Base-by-base conservation (phyloP, 352 stramenopile genomes). In the Phytophthora gonapodyides region DNA sequence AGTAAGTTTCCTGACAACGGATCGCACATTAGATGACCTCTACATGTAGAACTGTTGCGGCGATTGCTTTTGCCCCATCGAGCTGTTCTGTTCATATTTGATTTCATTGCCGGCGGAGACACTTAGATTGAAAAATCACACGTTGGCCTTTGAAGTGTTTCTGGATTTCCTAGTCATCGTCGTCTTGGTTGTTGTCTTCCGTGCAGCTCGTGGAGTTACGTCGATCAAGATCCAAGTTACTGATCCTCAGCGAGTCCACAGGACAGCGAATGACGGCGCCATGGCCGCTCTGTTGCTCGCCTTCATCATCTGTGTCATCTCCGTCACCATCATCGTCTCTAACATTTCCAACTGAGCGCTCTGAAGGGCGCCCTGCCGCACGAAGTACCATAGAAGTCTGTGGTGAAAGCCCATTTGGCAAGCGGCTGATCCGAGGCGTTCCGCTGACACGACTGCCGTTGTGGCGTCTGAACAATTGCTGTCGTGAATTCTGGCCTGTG, bases 11-110 rank as follows among this genome's bases (percentile, higher is more conserved):
- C 35, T 38, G 33, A 43, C 54, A 50, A 19, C 24, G 57, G 48
- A 57, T 58, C 40, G 59, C 48, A 57, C 49, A 62, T 62, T 76
- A 73, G 68, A 75, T 67, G 43, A 41, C 45, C 63, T 45, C 61
- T 75, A 38, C 44, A 52, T 47, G 48, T 67, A 62, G 63, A 71
- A 67, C 63, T 63, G 59, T 50, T 50, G 47, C 35, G 48, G 46
- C 34, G 35, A 57, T 37, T 24, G 43, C 43, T 17, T 30, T 57
- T 34, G 27, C 24, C 17, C 0, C 34, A 50, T 42, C 41, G 19
- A 52, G n/a, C 45, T 56, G 45, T 49, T 57, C 48, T 64, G 51
- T 74, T 67, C 51, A 58, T 74, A 74, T 74, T 67, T 71, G 54
- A 63, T 64, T 57, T 16, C 42, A n/a, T 50, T 56, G 48, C 54